phyloP scores from a whole-genome alignment of 768 basidiomycete species.

The Hypholoma fasciculare region DNA sequence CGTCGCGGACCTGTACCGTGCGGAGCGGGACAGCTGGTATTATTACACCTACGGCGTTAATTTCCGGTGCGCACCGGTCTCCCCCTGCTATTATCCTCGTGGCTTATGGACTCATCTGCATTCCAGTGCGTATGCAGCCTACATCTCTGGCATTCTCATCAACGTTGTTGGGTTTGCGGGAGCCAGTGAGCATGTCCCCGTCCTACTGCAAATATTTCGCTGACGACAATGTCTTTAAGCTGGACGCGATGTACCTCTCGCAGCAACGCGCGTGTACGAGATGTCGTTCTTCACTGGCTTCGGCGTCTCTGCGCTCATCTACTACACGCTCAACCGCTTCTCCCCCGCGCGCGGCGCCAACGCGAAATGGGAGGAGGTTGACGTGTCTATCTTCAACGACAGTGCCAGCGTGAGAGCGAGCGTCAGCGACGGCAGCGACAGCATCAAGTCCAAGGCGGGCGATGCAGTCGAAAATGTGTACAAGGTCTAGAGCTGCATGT shows the following conservation, averaged over 20 bases:
- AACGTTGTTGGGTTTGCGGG: conserved; percentile 84
- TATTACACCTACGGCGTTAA: conserved; percentile 76
- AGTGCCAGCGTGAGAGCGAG: not conserved
- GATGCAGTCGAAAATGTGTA: no score
- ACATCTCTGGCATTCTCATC: conserved; percentile 74
- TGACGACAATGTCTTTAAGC: conserved; percentile 29
- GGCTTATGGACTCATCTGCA: not conserved
- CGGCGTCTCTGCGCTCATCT: conserved; percentile 63
- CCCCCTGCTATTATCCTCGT: conserved; percentile 1
- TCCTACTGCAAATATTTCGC: conserved; percentile 2
- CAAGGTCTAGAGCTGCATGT: no score
- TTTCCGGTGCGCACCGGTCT: conserved; percentile 46
- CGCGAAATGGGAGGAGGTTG: conserved; percentile 53
- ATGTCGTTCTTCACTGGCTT: conserved; percentile 89
- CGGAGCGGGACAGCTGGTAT: conserved; percentile 64
- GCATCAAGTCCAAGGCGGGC: no score
- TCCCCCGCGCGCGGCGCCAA: conserved; percentile 60
- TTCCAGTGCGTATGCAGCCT: conserved; percentile 60
- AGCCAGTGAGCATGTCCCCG: conserved; percentile 47
- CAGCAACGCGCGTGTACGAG: conserved; percentile 71
- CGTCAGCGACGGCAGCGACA: not conserved
- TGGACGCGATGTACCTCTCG: conserved; percentile 60
- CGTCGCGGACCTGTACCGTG: conserved; percentile 69
- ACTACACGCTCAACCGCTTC: conserved; percentile 55
- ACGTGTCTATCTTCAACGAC: conserved; percentile 38